Evolutionary conservation across 108 stramenopile species (phyloP).

Genomic region (Tribonema minus): DNA sequence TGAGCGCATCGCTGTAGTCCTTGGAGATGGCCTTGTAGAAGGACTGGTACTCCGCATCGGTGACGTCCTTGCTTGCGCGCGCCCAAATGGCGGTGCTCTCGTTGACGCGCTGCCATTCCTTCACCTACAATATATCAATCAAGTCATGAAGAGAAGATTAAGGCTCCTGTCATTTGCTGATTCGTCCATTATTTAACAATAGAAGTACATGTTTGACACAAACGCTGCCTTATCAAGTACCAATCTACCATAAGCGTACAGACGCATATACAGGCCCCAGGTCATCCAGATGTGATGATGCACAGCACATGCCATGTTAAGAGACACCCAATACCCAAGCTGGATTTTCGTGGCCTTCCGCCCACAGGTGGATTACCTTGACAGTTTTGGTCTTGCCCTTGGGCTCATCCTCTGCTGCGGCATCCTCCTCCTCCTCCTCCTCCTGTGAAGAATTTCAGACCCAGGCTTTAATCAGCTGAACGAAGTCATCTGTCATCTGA

Average conservation of each 20-base stretch:
- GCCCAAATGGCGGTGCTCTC: conserved; percentile 95
- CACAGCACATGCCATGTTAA: neutral
- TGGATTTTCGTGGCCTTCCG: too few relatives aligned
- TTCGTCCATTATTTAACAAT: too few relatives aligned
- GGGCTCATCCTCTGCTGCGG: neutral
- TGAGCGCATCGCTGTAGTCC: conserved; percentile 64
- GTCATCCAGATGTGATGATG: neutral
- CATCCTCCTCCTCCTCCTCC: neutral
- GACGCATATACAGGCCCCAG: neutral
- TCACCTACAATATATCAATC: too few relatives aligned
- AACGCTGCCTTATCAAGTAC: neutral
- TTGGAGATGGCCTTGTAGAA: conserved; percentile 71
- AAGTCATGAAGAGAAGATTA: too few relatives aligned
- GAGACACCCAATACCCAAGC: too few relatives aligned
- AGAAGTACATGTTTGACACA: neutral
- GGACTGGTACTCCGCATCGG: conserved; percentile 94
- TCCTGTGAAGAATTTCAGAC: too few relatives aligned
- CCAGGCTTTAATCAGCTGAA: too few relatives aligned
- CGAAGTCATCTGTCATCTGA: too few relatives aligned
- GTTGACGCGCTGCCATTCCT: conserved; percentile 85
- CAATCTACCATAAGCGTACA: neutral
- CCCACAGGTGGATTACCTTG: neutral
- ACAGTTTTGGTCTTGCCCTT: neutral
- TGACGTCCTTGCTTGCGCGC: conserved; percentile 85
- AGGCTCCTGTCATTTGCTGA: too few relatives aligned